Evolutionary conservation across 2,329 filamentous ascomycete species (phyloP), one percentile per base, ranked within the genome.

Genomic region (Colletotrichum theobromicola): DNA sequence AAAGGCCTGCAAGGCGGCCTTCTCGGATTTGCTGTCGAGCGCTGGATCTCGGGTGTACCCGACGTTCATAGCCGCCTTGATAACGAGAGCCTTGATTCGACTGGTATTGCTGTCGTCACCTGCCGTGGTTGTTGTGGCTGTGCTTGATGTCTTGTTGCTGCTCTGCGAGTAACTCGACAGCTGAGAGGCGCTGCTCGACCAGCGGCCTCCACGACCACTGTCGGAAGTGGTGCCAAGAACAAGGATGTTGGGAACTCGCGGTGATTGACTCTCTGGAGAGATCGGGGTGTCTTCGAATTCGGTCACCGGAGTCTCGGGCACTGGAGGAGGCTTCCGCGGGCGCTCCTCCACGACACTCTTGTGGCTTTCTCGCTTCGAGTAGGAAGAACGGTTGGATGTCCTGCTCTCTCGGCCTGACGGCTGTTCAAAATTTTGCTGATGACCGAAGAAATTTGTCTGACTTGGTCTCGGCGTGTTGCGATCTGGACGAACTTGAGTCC

Each of bases 271-370:
- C 70, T 96, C 94, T 0, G 94, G 94, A 0, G 95, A 97, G 57
- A 95, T 91, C 5, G 94, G 93, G 0, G 94, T 95, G 81, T 98
- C 96, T 82, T 98, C 96, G 79, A 98, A 98, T 78, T 98, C 95
- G 6, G 96, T 98, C 1, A 96, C 96, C 0, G 96, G 96, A 0
- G 96, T 98, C 84, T 98, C 96, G 1, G 96, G 96, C 6, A 93
- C 89, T 3, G 85, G 84, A 4, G 83, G 84, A 21, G 84, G 82
- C 68, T 87, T 89, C 69, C 86, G 85, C 78, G 87, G 82, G 81
- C 85, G 86, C 78, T 92, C 86, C 74, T 90, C 86, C 24, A 83
- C 79, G 12, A 86, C 77, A 64, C 87, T 87, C 79, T 89, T 89
- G 55, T 88, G 83, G 77, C 88, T 91, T 50, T 90, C 88, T 15